Evolutionary conservation across 495 filamentous ascomycete species (phyloP).

Genomic region (Annulohypoxylon moriforme): DNA sequence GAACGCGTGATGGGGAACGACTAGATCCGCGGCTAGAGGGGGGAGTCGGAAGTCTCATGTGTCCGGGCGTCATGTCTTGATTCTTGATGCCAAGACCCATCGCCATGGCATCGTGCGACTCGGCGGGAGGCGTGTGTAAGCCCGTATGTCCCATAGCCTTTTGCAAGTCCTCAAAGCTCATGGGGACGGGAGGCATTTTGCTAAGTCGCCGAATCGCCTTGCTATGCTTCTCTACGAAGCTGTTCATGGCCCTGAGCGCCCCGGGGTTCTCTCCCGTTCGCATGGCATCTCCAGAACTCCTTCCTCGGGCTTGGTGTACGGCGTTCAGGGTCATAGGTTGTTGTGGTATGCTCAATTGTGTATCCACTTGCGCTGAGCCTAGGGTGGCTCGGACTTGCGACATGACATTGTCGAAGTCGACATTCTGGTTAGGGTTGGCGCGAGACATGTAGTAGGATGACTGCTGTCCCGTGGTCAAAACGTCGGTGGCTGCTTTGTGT

Average conservation of each 20-base stretch:
- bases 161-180: constrained; percentile 53
- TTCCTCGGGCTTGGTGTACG: constrained; percentile 51
- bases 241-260: constrained; percentile 57
- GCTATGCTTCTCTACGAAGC: constrained; percentile 60
- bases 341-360: constrained; percentile 23
- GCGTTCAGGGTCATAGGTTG: constrained; percentile 52
- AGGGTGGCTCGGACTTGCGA: constrained; percentile 53
- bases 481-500: constrained; percentile 51
- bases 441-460: constrained; percentile 44
- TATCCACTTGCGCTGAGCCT: constrained; percentile 36
- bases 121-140: constrained; percentile 43
- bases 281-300: constrained; percentile 46
- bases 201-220: constrained; percentile 59
- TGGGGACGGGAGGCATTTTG: constrained; percentile 49
- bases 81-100: constrained; percentile 23
- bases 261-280: constrained; percentile 54
- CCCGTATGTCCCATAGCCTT: constrained; percentile 22
- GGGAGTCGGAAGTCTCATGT: constrained; percentile 46
- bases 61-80: constrained; percentile 11
- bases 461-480: constrained; percentile 45
- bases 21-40: constrained; percentile 48
- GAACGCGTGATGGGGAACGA: constrained; percentile 32
- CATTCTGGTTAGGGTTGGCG: constrained; percentile 40
- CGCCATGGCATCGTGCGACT: constrained; percentile 17
- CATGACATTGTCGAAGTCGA: constrained; percentile 60